Base-by-base conservation (phyloP, 2,329 filamentous ascomycete species). In the Proliferodiscus dingleyae region DNA sequence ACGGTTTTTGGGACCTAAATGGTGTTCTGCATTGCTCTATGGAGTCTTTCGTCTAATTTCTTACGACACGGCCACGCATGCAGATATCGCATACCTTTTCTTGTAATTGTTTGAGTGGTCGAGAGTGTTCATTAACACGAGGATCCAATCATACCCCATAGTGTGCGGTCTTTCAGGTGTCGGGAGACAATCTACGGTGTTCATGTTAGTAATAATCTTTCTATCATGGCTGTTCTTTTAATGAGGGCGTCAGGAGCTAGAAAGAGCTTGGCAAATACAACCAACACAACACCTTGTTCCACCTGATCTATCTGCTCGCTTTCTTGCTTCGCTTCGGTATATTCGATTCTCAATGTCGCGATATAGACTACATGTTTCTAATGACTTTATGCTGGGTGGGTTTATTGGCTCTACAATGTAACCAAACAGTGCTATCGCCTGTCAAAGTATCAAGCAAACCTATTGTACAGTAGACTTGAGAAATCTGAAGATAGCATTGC, bases 61-160 rank as follows among this genome's bases (percentile, higher is more conserved):
- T 34, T 34, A 46, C 45, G 56, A 59, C 46, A 61, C 52, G 59
- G 53, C 60, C 55, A 62, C 54, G 62, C 62, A 61, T 61, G 60
- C 61, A 59, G 60, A 59, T 58, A 53, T 60, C 52, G 43, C 43
- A 53, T 54, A 59, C 59, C 62, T 61, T 64, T 69, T 69, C 64
- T 69, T 71, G 67, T 71, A 69, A 62, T 65, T 66, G 65, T 51
- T 60, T 56, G 45, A 39, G 60, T 67, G 66, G 61, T 66, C 59
- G 63, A 56, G 64, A 49, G 52, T 55, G 64, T 66, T 58, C 59
- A 54, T 40, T 23, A 50, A 57, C 55, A 55, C 59, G 58, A 58
- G 55, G 54, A 62, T 61, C 54, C 53, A 57, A 61, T 62, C 61
- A 67, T 65, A 61, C 51, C 56, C 56, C 58, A 50, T 59, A 59